phyloP scores from a whole-genome alignment of 257 asterid species.

The Solanum arcanum region DNA sequence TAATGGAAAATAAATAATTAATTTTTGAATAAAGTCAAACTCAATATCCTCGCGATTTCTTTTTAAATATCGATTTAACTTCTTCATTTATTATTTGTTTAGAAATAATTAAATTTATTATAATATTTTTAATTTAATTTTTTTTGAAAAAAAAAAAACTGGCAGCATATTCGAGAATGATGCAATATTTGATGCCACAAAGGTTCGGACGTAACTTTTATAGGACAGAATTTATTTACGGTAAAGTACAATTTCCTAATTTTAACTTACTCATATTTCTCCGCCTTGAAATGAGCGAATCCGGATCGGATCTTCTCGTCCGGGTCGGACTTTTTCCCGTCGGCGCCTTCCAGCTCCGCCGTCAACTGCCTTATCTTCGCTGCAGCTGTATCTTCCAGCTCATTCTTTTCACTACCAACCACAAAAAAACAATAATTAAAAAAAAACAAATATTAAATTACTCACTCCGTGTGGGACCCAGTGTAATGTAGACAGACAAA shows the following conservation, averaged over 20 bases:
- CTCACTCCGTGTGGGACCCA: constrained; percentile 9
- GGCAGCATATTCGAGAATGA: constrained; percentile 18
- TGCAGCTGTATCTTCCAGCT: constrained; percentile 56
- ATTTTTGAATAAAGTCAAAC: not conserved
- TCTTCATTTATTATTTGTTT: not conserved
- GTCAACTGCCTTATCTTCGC: constrained; percentile 60
- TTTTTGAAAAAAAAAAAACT: not conserved
- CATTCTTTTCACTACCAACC: constrained; percentile 44
- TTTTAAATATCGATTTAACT: not conserved
- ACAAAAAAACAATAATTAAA: not conserved
- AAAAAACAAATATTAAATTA: not conserved
- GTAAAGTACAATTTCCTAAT: not conserved
- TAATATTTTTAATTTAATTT: too few species aligned
- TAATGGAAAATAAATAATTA: not conserved
- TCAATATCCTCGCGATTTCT: fast-evolving
- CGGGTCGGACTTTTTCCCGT: constrained; percentile 30
- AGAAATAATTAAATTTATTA: not conserved
- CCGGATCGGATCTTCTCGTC: constrained; percentile 58
- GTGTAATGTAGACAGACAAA: not conserved
- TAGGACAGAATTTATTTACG: not conserved
- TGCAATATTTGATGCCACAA: not conserved
- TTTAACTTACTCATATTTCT: constrained; percentile 36
- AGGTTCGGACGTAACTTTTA: not conserved
- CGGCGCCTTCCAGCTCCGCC: constrained; percentile 37
- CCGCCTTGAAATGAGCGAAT: constrained; percentile 42